Evolutionary conservation across 345 rosid genomes (phyloP), one percentile per base, ranked within the genome.

Genomic region (Noccaea bulbosa): DNA sequence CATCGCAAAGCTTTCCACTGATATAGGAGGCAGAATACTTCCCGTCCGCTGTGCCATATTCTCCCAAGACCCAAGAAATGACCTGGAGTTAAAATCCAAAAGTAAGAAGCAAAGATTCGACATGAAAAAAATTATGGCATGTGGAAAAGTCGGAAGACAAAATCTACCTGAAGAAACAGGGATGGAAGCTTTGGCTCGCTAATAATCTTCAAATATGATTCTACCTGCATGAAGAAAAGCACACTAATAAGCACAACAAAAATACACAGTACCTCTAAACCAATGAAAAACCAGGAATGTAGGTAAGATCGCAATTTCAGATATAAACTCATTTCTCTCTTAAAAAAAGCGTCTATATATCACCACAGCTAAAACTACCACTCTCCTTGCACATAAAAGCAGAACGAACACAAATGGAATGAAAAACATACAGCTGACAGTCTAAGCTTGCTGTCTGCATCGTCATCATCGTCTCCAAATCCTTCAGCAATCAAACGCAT

Each of bases 141-240:
- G 11, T 66, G 62, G 52, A 57, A 59, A 79, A 32, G 47, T 56
- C 15, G 56, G 48, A 46, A 55, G 12, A 43, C 52, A 61, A 54
- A 65, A 74, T 80, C 38, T 76, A 89, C 98, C 81, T 91, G 98
- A 77, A 91, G 98, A 79, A 94, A 92, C 50, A 87, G 78, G 44
- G 98, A 91, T 67, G 99, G 99, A 77, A 94, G 93, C 86, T 91
- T 91, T 70, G 99, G 98, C 77, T 92, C 99, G 43, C 89, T 85
- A 63, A 91, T 84, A 73, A 94, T 85, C 62, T 63, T 81, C 89
- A 94, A 79, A 78, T 94, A 94, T 20, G 98, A 94, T 78, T 94
- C 99, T 74, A 94, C 98, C 98, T 91, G 84, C 77, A 77, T 27
- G 54, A 54, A 30, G 70, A 11, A 78, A 63, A 62, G 20, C 24